Conservation (phyloP, 768 basidiomycete species). For the Russula abietina region DNA sequence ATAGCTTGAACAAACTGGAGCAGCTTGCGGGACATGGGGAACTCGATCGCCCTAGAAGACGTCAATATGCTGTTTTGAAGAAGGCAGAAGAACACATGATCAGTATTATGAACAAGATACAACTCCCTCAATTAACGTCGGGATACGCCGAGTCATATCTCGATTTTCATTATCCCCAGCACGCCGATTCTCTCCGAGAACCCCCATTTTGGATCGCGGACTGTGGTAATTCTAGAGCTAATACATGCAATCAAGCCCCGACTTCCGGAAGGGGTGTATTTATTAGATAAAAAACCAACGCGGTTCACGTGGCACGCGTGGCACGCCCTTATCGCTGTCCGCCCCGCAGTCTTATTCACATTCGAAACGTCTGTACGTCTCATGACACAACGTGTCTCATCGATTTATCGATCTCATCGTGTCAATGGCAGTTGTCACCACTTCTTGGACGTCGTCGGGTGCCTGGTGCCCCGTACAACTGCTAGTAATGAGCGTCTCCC, state of each 20-base stretch:
- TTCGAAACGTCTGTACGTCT: too few species aligned
- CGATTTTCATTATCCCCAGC: constrained; percentile 38
- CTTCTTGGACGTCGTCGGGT: too few species aligned
- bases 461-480: too few species aligned
- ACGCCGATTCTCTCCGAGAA: too few species aligned
- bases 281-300: constrained; percentile 66
- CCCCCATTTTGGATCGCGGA: too few species aligned
- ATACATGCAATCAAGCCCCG: constrained; percentile 34
- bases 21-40: constrained; percentile 37
- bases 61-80: constrained; percentile 40
- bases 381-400: too few species aligned
- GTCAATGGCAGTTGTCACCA: too few species aligned
- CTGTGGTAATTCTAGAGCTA: constrained; percentile 77
- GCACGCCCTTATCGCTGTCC: too few species aligned
- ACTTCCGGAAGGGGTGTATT: constrained; percentile 21
- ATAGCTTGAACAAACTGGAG: constrained; percentile 56
- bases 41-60: constrained; percentile 34
- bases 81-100: constrained; percentile 43
- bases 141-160: constrained; percentile 40
- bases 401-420: too few species aligned
- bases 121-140: constrained; percentile 14
- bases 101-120: constrained; percentile 37
- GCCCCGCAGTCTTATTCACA: too few species aligned
- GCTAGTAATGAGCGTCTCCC: too few species aligned
- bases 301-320: too few species aligned